phyloP scores from a whole-genome alignment of 192 early-diverging fungal genomes.

The Kickxella alabastrina region DNA sequence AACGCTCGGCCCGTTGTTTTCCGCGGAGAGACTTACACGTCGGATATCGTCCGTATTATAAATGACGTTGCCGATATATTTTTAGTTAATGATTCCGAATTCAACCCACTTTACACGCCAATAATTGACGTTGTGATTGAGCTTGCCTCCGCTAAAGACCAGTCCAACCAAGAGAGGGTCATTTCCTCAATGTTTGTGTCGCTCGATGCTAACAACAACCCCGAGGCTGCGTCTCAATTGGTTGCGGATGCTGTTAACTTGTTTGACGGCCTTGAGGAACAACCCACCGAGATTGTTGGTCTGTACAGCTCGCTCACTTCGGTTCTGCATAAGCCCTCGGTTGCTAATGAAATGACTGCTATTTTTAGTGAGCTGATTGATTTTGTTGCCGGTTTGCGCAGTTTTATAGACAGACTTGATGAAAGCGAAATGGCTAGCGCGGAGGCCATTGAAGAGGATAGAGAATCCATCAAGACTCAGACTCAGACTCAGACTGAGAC shows the following conservation, averaged over 20 bases:
- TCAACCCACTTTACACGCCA: not conserved
- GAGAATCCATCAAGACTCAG: too few relatives aligned
- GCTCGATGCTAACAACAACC: constrained; percentile 1
- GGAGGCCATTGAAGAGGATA: not conserved
- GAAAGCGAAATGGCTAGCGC: not conserved
- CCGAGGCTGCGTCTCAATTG: not conserved
- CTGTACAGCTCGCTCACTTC: not conserved
- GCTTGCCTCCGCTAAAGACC: not conserved
- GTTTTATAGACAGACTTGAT: not conserved
- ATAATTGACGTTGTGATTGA: not conserved
- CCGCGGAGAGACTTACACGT: not conserved
- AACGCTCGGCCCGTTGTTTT: not conserved
- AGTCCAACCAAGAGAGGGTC: not conserved
- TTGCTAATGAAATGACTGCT: not conserved
- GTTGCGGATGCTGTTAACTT: not conserved
- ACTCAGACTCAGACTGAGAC: too few relatives aligned
- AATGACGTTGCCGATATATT: constrained; percentile 1
- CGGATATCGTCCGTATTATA: not conserved
- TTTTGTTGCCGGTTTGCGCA: not conserved
- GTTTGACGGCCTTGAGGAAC: not conserved
- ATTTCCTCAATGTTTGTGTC: not conserved
- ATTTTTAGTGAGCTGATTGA: not conserved
- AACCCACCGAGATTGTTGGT: not conserved
- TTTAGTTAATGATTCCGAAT: too few relatives aligned
- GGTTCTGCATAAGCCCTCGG: not conserved